phyloP scores from a whole-genome alignment of 2,329 filamentous ascomycete species.

The Verticillium tricorpus region DNA sequence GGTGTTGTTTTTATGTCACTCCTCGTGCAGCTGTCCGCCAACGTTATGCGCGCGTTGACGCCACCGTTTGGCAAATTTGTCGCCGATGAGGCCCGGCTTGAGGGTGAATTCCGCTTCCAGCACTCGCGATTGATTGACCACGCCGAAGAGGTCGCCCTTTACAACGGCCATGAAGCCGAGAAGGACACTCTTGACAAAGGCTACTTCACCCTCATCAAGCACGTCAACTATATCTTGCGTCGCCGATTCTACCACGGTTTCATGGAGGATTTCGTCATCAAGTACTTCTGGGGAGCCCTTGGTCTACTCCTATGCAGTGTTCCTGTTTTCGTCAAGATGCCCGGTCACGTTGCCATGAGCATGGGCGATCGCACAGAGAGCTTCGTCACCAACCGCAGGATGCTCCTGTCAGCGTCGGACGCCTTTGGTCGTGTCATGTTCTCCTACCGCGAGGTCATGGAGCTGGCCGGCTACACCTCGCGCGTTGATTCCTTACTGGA shows the following conservation, averaged over 20 bases:
- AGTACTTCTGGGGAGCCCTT: slow-evolving; percentile 97
- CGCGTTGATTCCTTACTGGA: slow-evolving; percentile 85
- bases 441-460: slow-evolving; percentile 95
- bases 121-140: slow-evolving; percentile 95
- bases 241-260: slow-evolving; percentile 94
- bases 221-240: slow-evolving; percentile 92
- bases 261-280: slow-evolving; percentile 99
- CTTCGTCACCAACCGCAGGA: slow-evolving; percentile 90
- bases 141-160: slow-evolving; percentile 90
- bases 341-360: slow-evolving; percentile 58
- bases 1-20: slow-evolving; percentile 93
- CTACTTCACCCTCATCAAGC: slow-evolving; percentile 98
- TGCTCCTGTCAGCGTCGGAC: slow-evolving; percentile 90
- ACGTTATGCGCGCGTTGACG: slow-evolving; percentile 88
- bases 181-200: slow-evolving; percentile 97
- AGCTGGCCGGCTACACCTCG: slow-evolving; percentile 91
- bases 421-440: slow-evolving; percentile 97
- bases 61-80: slow-evolving; percentile 98
- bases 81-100: slow-evolving; percentile 87
- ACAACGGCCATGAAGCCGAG: slow-evolving; percentile 86
- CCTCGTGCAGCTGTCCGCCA: slow-evolving; percentile 87
- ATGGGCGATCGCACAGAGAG: slow-evolving; percentile 70
- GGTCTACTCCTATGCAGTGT: slow-evolving; percentile 89
- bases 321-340: slow-evolving; percentile 92
- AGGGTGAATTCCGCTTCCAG: slow-evolving; percentile 94